Evolutionary conservation across 2,329 filamentous ascomycete species (phyloP).

Genomic region (Trichoderma guizhouense): DNA sequence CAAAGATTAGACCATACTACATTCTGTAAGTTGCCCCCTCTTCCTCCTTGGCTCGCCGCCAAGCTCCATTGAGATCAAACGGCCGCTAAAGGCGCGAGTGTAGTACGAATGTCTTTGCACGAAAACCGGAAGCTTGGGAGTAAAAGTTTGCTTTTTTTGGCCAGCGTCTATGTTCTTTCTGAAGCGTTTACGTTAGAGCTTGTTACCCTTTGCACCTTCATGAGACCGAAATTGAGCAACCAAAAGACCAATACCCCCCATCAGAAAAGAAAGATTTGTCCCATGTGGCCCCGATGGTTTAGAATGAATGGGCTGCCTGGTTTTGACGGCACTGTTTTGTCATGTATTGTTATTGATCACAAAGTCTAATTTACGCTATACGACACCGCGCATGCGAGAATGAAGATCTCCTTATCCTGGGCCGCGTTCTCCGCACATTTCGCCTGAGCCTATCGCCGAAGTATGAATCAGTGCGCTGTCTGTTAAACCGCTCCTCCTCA

Average conservation of each 20-base stretch:
- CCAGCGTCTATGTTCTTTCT: neutral
- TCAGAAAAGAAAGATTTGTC: too few species aligned
- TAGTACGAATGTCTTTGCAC: conserved; percentile 21
- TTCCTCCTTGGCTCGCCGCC: neutral
- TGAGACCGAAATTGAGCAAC: neutral
- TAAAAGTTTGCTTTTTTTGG: neutral
- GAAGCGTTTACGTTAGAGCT: neutral
- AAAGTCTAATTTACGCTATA: neutral
- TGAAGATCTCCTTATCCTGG: neutral
- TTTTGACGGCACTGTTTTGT: neutral
- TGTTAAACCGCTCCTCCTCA: neutral
- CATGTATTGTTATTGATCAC: neutral
- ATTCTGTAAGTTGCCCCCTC: conserved; percentile 22
- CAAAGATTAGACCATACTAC: conserved; percentile 25
- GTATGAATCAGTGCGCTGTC: neutral
- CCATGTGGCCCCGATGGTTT: neutral
- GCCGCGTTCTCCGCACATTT: neutral
- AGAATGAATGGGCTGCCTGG: neutral
- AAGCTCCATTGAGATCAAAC: neutral
- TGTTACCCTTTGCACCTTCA: neutral
- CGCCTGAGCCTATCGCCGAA: neutral
- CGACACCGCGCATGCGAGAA: neutral
- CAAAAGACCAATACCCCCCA: neutral
- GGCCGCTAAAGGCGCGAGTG: neutral
- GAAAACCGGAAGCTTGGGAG: conserved; percentile 8